These are phyloP conservation scores for Salix brachista DNA, from an alignment of 345 rosid genomes.

Conservation along the genomic window DNA sequence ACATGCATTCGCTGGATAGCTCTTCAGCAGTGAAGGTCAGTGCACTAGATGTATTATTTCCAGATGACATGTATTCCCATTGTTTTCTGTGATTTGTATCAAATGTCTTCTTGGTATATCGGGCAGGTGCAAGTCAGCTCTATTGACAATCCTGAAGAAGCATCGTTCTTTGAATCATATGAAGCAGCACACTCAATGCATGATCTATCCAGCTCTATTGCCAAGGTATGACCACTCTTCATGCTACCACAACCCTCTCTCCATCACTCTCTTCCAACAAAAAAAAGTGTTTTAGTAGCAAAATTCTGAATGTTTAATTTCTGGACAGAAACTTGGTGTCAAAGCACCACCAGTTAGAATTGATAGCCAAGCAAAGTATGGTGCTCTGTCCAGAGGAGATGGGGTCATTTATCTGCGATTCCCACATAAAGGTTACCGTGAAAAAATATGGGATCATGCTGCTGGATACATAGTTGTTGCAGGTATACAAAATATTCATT, in stretches of 20 bases:
- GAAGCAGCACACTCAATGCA: conserved; percentile 83
- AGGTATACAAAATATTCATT: conserved; percentile 40
- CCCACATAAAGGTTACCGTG: conserved; percentile 82
- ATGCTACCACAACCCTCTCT: not conserved
- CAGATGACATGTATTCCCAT: not conserved
- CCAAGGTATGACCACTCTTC: conserved; percentile 37
- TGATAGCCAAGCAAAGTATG: conserved; percentile 95
- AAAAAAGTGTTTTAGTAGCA: not conserved
- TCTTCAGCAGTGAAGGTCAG: conserved; percentile 56
- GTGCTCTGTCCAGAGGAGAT: conserved; percentile 90
- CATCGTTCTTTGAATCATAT: conserved; percentile 86
- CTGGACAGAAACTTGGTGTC: conserved; percentile 80
- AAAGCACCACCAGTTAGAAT: conserved; percentile 88
- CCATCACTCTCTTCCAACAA: not conserved
- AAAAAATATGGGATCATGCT: conserved; percentile 99
- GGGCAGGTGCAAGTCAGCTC: conserved; percentile 69
- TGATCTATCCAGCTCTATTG: conserved; percentile 69
- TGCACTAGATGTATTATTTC: not conserved
- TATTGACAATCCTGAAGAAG: conserved; percentile 74
- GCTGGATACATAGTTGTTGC: conserved; percentile 88
- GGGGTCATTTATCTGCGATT: conserved; percentile 85
- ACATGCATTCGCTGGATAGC: conserved; percentile 65
- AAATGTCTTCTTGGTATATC: not conserved
- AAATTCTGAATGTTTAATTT: not conserved
- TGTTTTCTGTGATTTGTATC: not conserved